Evolutionary conservation across 2,329 filamentous ascomycete genomes (phyloP), one percentile per base, ranked within the genome.

Genomic region (Apiospora pterosperma): DNA sequence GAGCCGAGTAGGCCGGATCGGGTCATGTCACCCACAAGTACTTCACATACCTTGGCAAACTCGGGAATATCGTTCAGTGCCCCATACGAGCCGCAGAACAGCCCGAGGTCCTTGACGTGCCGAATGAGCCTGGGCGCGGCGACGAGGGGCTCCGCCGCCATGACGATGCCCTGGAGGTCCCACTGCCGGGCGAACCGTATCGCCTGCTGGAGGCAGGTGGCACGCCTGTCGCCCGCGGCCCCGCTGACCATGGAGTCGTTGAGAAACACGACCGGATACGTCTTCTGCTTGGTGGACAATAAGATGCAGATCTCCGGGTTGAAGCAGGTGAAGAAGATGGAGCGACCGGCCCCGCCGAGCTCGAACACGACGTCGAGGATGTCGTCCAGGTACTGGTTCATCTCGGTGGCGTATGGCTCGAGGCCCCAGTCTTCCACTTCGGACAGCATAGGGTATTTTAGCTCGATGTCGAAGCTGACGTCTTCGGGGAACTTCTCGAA

Each of bases 361-460:
- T 71, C 67, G 1, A 80, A 74, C 25, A 76, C 74, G 1, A 69
- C 71, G 66, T 81, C 78, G 41, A 80, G 60, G 5, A 48, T 36
- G 38, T 42, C 60, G 39, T 62, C 60, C 16, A 48, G 68, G 65
- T 76, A 79, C 19, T 70, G 73, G 64, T 81, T 80, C 55, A 79
- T 68, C 55, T 80, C 76, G 28, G 79, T 73, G 11, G 72, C 76
- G 59, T 76, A 67, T 0, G 76, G 72, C 8, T 75, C 74, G 4
- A 79, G 72, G 19, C 71, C 70, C 6, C 72, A 75, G 21, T 74
- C 74, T 10, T 68, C 66, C 5, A 77, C 72, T 70, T 81, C 79
- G 65, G 76, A 75, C 16, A 79, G 68, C 59, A 76, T 72, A 4
- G 78, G 78, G 64, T 80, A 81, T 68, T 81, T 81, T 48, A 80